Evolutionary conservation across 768 basidiomycete genomes (phyloP), one percentile per base, ranked within the genome.

Genomic region (Collybia mongolica): DNA sequence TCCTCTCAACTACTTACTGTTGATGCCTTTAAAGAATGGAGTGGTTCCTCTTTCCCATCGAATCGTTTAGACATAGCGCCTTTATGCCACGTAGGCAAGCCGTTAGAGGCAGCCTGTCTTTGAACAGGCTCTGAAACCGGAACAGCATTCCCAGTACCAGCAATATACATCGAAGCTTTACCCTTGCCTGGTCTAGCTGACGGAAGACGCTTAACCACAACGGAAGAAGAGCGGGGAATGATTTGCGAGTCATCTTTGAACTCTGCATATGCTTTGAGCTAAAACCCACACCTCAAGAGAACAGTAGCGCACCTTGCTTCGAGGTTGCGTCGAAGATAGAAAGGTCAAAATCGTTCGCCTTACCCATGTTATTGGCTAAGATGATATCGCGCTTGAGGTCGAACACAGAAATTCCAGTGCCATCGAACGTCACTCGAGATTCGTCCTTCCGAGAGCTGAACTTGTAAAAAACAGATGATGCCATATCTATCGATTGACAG

Each of bases 301-400:
- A 7, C 38, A 28, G 40, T 9, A 49, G 70, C 73, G 53, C 61
- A 96, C 97, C 97, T 83, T 99, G 92, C 53, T 90, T 88, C 6
- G 89, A 85, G 29, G 87, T 83, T 41, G 83, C 72, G 63, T 98
- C 94, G 65, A 84, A 88, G 35, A 98, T 77, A 46, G 83, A 82
- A 20, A 99, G 80, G 72, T 99, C 97, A 76, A 98, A 98, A 65
- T 99, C 97, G 65, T 88, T 93, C 51, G 92, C 93, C 78, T 93
- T 95, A 74, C 88, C 88, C 72, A 99, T 84, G 67, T 88, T 93
- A 66, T 98, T 98, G 66, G 90, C 90, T 63, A 96, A 75, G 63
- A 99, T 96, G 65, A 99, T 92, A 73, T 98, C 97, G 77, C 88
- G 91, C 76, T 99, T 99, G 71, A 99, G 77, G 72, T 99, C 97